Conservation (phyloP, 1,139 yeast genomes). For the Komagataea norvegica region DNA sequence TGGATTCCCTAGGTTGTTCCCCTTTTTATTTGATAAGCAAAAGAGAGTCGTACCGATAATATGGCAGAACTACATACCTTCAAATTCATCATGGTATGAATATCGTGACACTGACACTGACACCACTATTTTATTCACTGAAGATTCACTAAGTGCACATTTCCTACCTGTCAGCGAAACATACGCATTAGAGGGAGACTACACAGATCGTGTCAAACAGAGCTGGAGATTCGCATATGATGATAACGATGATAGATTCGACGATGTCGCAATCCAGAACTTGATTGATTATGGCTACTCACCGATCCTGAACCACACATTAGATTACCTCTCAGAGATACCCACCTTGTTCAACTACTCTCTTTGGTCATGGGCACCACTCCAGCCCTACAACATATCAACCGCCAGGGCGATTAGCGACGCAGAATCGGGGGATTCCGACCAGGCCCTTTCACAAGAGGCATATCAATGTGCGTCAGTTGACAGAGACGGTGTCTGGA, state of each 20-base stretch:
- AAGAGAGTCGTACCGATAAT: conserved; percentile 36
- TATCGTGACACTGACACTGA: conserved; percentile 11
- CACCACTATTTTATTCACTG: conserved; percentile 12
- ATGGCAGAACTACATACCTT: conserved; percentile 14
- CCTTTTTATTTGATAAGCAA: conserved; percentile 40
- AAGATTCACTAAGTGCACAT: conserved; percentile 16
- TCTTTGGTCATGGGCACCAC: conserved; percentile 70
- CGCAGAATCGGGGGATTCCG: not conserved
- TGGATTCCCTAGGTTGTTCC: conserved; percentile 40
- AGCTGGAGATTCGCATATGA: conserved; percentile 41
- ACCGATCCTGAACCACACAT: conserved; percentile 48
- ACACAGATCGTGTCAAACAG: not conserved
- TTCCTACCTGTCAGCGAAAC: conserved; percentile 15
- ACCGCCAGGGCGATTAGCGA: not conserved
- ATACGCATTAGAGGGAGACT: conserved; percentile 6
- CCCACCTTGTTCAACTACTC: conserved; percentile 32
- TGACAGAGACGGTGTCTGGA: conserved; percentile 44
- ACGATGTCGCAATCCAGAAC: conserved; percentile 30
- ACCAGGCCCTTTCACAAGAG: conserved; percentile 23
- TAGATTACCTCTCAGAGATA: conserved; percentile 29
- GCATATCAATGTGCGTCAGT: conserved; percentile 63
- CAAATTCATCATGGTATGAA: conserved; percentile 18
- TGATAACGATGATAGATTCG: conserved; percentile 31
- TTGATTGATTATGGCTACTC: conserved; percentile 53
- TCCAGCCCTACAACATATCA: conserved; percentile 40